These are phyloP conservation scores for Trichoderma polysporum DNA, from an alignment of 2,329 filamentous ascomycete species.

Conservation along the genomic window DNA sequence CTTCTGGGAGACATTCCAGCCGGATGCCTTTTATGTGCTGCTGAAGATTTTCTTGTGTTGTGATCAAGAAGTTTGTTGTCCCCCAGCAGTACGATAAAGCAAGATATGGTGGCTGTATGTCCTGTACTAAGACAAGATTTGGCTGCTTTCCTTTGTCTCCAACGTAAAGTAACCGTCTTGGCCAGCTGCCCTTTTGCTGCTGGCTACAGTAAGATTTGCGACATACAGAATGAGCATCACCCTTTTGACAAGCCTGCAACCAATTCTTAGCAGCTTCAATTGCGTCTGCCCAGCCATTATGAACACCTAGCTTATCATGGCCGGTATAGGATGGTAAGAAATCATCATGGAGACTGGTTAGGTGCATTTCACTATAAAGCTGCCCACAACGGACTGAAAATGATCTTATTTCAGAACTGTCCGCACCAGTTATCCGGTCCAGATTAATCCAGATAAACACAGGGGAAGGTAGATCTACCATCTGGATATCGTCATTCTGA, in stretches of 20 bases:
- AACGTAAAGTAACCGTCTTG: background rate
- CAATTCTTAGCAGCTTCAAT: background rate
- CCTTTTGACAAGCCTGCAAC: background rate
- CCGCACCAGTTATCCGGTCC: background rate
- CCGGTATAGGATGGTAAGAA: background rate
- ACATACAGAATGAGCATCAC: background rate
- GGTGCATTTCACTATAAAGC: background rate
- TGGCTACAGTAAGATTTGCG: background rate
- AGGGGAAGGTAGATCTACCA: too few species aligned
- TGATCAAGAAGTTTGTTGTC: background rate
- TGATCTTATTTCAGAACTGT: too few species aligned
- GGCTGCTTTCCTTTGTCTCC: background rate
- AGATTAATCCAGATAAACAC: background rate
- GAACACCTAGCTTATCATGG: background rate
- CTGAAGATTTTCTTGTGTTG: background rate
- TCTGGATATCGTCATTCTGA: background rate
- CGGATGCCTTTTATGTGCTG: background rate
- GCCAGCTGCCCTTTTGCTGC: background rate
- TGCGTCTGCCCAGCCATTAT: background rate
- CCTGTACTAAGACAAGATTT: background rate
- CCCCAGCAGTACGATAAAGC: background rate
- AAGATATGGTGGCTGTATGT: background rate
- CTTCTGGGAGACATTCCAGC: background rate
- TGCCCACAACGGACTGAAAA: too few species aligned
- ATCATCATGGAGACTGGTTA: background rate